A percentile compares a stretch with the other conserved stretches of the same genome.
Evolutionary conservation across 2,329 filamentous ascomycete genomes (phyloP).

Genomic region (Penicillium sp.): DNA sequence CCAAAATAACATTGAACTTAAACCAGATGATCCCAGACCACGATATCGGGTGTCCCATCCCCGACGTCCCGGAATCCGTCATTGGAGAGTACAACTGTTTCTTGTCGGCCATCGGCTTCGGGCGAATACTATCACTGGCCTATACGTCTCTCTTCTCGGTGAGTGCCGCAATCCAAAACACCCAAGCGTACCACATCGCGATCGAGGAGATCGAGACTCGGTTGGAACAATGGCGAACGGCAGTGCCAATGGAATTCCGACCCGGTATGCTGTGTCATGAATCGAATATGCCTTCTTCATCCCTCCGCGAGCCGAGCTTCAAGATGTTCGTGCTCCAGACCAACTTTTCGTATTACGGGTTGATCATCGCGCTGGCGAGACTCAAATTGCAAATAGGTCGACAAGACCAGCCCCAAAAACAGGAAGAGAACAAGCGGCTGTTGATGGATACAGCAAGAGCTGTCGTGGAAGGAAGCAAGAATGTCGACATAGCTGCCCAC

Average conservation of each 20-base stretch:
- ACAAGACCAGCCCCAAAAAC: not conserved
- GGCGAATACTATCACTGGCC: conserved; percentile 33
- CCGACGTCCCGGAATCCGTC: conserved; percentile 30
- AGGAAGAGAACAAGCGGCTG: conserved; percentile 19
- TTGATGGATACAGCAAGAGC: conserved; percentile 33
- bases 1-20: not conserved
- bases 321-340: conserved; percentile 25
- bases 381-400: conserved; percentile 25
- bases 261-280: conserved; percentile 13
- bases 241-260: conserved; percentile 30
- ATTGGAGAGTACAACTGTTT: conserved; percentile 40
- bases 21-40: not conserved
- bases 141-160: conserved; percentile 38
- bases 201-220: not conserved
- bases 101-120: conserved; percentile 28
- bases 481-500: not conserved
- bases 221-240: conserved; percentile 32
- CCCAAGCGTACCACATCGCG: not conserved
- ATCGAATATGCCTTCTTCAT: not conserved
- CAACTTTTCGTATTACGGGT: conserved; percentile 32
- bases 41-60: conserved; percentile 20
- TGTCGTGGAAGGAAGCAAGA: conserved; percentile 26
- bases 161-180: conserved; percentile 27
- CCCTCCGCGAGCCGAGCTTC: not conserved
- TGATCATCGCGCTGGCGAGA: conserved; percentile 33